phyloP scores from a whole-genome alignment of 75 land plant species.

The Cupressus sempervirens region DNA sequence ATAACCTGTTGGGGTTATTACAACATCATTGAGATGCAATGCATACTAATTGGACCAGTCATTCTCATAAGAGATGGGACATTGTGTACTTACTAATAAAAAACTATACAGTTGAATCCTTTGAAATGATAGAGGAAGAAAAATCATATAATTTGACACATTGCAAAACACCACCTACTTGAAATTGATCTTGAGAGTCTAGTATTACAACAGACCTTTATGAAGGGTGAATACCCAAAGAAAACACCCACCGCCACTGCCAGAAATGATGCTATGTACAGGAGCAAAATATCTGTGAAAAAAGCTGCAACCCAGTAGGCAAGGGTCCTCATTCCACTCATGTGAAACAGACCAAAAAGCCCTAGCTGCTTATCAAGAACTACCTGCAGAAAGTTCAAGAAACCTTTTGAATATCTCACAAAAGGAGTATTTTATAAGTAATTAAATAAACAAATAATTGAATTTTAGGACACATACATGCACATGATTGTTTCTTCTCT shows the following conservation, averaged over 20 bases:
- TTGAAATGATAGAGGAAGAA: too few species aligned
- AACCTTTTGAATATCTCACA: neutral
- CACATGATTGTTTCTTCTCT: neutral
- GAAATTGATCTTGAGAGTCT: neutral
- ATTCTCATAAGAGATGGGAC: too few species aligned
- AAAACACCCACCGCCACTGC: constrained; percentile 18
- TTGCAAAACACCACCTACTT: neutral
- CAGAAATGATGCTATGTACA: constrained; percentile 17
- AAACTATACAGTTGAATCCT: too few species aligned
- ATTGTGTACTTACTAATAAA: too few species aligned
- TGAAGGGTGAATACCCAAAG: constrained; percentile 30
- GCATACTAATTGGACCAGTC: too few species aligned
- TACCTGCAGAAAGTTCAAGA: constrained; percentile 11
- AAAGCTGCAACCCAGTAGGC: constrained; percentile 28
- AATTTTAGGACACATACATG: neutral
- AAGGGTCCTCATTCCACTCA: constrained; percentile 26
- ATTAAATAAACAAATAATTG: neutral
- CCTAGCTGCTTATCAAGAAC: constrained; percentile 29
- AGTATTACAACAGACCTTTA: constrained; percentile 15
- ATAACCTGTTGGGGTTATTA: too few species aligned
- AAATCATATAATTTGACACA: neutral
- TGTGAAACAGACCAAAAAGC: constrained; percentile 21
- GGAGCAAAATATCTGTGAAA: constrained; percentile 20
- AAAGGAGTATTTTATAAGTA: neutral
- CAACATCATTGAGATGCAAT: too few species aligned